A percentile compares a stretch with the other conserved stretches of the same genome.
phyloP scores from a whole-genome alignment of 495 filamentous ascomycete species.

The Sabuloglossum arenarium region DNA sequence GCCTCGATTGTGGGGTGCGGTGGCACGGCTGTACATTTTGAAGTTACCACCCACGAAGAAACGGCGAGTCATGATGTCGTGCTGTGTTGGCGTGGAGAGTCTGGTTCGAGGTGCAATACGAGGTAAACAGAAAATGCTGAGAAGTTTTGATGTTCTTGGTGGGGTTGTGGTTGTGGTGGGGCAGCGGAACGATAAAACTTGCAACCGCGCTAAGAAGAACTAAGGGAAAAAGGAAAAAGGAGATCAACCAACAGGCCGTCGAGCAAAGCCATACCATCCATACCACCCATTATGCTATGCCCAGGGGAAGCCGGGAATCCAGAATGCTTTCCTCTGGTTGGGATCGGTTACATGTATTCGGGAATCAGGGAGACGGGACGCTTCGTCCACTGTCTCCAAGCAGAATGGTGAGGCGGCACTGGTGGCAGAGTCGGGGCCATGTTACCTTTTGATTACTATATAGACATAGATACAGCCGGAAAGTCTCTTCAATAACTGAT shows the following conservation, averaged over 20 bases:
- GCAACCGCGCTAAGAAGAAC: neutral
- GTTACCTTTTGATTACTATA: neutral
- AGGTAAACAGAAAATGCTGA: too few relatives aligned
- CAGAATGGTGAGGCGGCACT: too few relatives aligned
- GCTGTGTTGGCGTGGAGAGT: neutral
- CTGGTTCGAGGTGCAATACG: neutral
- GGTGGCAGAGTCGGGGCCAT: too few relatives aligned
- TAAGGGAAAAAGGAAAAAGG: neutral
- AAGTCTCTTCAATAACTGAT: too few relatives aligned
- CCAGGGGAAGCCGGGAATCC: neutral
- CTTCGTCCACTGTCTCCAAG: too few relatives aligned
- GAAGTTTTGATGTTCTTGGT: too few relatives aligned
- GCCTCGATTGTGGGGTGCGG: conserved; percentile 11
- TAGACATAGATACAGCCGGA: neutral
- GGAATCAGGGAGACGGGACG: neutral
- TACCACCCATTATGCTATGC: neutral
- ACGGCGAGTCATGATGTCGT: conserved; percentile 56
- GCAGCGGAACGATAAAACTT: neutral
- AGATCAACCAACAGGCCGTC: neutral
- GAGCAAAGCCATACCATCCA: neutral
- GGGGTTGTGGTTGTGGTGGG: neutral
- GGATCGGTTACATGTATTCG: neutral
- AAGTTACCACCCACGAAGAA: conserved; percentile 99
- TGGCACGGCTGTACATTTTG: conserved; percentile 53
- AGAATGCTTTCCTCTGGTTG: neutral